Percentiles rank a stretch among this genome's conserved stretches.
phyloP scores from a whole-genome alignment of 148 eudicot genomes.

The Rhododendron simsii region DNA sequence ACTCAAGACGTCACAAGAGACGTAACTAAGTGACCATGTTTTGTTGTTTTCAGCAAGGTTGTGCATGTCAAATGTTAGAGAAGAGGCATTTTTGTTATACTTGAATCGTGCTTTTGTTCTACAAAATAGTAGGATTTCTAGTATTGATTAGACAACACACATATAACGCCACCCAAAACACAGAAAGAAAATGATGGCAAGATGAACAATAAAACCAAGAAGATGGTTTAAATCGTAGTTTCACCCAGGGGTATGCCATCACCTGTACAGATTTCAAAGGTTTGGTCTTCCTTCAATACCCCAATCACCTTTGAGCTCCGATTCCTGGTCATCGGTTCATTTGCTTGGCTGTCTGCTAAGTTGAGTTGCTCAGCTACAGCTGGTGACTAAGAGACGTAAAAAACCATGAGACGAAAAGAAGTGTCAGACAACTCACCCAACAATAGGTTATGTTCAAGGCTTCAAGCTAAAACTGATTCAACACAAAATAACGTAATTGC shows the following conservation, averaged over 20 bases:
- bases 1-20: not conserved
- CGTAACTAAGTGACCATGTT: not conserved
- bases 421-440: conserved; percentile 1
- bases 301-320: conserved; percentile 10
- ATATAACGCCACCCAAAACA: too few species aligned
- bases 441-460: conserved; percentile 8
- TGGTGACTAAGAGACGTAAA: conserved; percentile 25
- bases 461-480: not conserved
- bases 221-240: conserved; percentile 24
- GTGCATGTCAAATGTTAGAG: not conserved
- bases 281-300: conserved; percentile 14
- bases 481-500: not conserved
- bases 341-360: conserved; percentile 17
- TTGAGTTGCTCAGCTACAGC: conserved; percentile 17
- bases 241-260: not conserved
- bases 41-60: not conserved
- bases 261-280: conserved; percentile 9
- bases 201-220: not conserved
- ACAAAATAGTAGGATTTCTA: not conserved
- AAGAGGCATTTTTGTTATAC: not conserved
- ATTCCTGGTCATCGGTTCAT: conserved; percentile 12
- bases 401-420: not conserved
- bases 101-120: not conserved
- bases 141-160: not conserved
- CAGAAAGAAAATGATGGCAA: not conserved